Evolutionary conservation across 106 monocot genomes (phyloP), one percentile per base, ranked within the genome.

Genomic region (Dioscorea zingiberensis): DNA sequence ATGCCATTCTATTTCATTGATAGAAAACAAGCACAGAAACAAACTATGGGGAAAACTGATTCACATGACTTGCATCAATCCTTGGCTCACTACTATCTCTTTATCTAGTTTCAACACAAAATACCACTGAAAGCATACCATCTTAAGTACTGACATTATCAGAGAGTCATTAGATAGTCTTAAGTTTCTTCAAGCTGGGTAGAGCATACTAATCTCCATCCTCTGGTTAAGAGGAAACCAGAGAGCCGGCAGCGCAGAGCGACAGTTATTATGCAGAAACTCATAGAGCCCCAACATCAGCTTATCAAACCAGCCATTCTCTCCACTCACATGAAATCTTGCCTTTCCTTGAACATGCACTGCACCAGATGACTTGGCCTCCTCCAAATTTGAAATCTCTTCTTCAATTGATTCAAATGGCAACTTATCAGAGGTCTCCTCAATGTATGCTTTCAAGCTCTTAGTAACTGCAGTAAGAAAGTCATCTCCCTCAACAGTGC

Each of bases 171-270:
- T 38, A 38, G 38, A 38, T 38, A 10, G n/a, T n/a, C 38, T 51
- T 51, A 18, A 51, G 19, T 8, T 51, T 18, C 38, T 21, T 90
- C 69, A 86, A 14, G 78, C 78, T 26, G 78, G 69, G 48, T 86
- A 86, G 10, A 85, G 49, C 86, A 91, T 91, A 17, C 86, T 78
- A 25, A 90, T 81, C 54, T 91, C 91, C 73, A 91, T 78, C 47
- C 78, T 55, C 25, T 86, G 78, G 21, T 75, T 73, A 65, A 81
- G 75, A 2, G 86, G 90, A 25, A 90, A 55, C 1, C 67, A 70
- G 49, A 75, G 64, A 13, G 74, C 23, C 1, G 90, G 86, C 15
- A 90, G 63, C 1, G 83, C 78, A 14, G 91, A 86, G 28, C 87
- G 77, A 63, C 91, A 87, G 30, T 81, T 84, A 25, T 64, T 62